Evolutionary conservation across 192 early-diverging fungal genomes (phyloP), one percentile per base, ranked within the genome.

Genomic region (Allomyces arbusculus): DNA sequence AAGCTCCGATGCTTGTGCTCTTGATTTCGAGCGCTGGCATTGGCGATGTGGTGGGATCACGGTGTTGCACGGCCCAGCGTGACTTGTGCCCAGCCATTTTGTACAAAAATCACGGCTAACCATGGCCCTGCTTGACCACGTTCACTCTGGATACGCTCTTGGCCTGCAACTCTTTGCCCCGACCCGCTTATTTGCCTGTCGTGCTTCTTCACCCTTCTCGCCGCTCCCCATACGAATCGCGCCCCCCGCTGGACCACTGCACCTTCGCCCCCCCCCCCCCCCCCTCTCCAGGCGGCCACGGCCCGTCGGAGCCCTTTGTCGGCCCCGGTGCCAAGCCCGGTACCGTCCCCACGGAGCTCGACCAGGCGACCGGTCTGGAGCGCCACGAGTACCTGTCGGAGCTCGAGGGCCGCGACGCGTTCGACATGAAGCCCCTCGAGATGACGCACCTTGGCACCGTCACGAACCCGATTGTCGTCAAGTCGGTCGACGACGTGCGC

Each of bases 311-410:
- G 45, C n/a, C 23, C 43, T 28, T 69, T 26, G 44, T 58, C 66
- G 87, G 87, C 45, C 82, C 87, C 50, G 89, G 85, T 65, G 80
- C 79, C 55, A 74, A 76, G 33, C 76, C 87, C 62, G 91, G 89
- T 67, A 79, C 80, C 72, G 77, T 84, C 23, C 82, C 86, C 25
- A 91, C 90, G 69, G 87, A 91, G 73, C 81, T 87, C 75, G 90
- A 95, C 68, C 81, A 95, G 68, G 76, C 91, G 65, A 88, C 93
- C 63, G 94, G 95, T 78, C 72, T 83, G 67, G 91, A 94, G 77
- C 91, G 94, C 74, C 79, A 80, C 70, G 92, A 99, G 82, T 81
- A 87, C 69, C 76, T 98, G 67, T 81, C 83, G 61, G 82, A 82
- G 64, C 75, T 95, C 65, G 83, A 88, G 67, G 92, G 92, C 73